These are phyloP conservation scores for Clitoria ternatea DNA, from an alignment of 306 rosid species.

Conservation along the genomic window DNA sequence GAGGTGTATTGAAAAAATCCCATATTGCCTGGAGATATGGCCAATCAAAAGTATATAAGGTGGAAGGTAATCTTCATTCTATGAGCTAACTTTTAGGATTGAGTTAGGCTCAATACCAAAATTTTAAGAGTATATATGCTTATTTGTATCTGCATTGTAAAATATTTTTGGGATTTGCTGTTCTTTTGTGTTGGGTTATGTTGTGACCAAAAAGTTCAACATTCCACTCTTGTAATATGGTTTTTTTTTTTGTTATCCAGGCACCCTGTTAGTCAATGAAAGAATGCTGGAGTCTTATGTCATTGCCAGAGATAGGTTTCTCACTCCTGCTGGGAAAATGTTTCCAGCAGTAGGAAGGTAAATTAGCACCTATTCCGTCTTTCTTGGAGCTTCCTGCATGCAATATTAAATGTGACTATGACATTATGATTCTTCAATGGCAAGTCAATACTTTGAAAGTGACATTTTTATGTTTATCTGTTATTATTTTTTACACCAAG, in stretches of 20 bases:
- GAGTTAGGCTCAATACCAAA: too few species aligned
- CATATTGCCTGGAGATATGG: too few species aligned
- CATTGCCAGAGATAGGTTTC: conserved; percentile 95
- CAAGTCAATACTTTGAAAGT: background rate
- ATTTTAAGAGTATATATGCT: too few species aligned
- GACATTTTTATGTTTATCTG: background rate
- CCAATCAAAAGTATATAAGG: too few species aligned
- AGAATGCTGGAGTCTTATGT: conserved; percentile 98
- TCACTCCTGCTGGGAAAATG: conserved; percentile 78
- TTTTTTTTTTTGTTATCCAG: conserved; percentile 35
- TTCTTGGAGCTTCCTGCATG: conserved; percentile 6
- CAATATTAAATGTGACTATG: background rate
- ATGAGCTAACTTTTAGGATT: too few species aligned
- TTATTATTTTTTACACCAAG: background rate
- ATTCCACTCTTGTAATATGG: background rate
- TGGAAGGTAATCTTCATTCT: too few species aligned
- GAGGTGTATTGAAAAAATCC: too few species aligned
- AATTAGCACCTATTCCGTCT: background rate
- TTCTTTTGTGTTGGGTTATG: background rate
- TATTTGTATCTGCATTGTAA: background rate
- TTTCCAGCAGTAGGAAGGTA: conserved; percentile 92
- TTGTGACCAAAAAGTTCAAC: background rate
- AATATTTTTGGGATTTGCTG: conserved; percentile 1
- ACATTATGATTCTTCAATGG: background rate
- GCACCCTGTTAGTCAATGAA: conserved; percentile 85